Base-by-base conservation (phyloP, 495 filamentous ascomycete species). In the Lentithecium fluviatile region DNA sequence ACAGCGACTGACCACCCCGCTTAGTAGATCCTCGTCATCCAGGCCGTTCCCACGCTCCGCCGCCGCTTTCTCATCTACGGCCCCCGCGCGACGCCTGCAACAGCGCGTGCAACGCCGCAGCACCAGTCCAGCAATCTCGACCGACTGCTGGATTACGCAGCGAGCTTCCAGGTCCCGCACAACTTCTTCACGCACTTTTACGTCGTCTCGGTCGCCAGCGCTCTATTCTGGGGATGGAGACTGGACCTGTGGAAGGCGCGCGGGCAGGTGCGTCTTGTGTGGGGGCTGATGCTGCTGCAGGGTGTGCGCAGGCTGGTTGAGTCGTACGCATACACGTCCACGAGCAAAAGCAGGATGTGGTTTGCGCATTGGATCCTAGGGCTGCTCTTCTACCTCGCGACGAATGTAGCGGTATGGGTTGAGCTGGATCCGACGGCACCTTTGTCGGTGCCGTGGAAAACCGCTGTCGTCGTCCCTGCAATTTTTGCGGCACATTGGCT, bases 161-260 rank as follows among this genome's bases (percentile, higher is more conserved):
- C 82, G 37, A 73, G 71, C 42, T 68, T 80, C 65, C 77, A 74
- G 68, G 88, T 97, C 11, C 91, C 95, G 2, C 94, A 97, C 71
- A 76, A 79, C 51, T 98, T 86, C 79, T 98, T 98, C 74, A 79
- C 75, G 7, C 86, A 91, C 56, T 98, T 96, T 74, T 98, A 98
- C 69, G 68, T 89, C 34, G 69, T 83, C 20, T 95, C 88, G 0
- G 65, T 93, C 1, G 64, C 76, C 5, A 86, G 84, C 42, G 92
- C 87, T 0, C 53, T 85, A 2, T 89, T 96, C 73, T 97, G 94
- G 92, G 79, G 76, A 37, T 46, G 29, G 42, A 8, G 52, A 6
- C 32, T 54, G 8, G 15, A 21, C 13, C 46, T 23, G 6, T 20
- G 42, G 19, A 2, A 20, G 7, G 20, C 38, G 0, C 36, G n/a